Evolutionary conservation across 2,329 filamentous ascomycete species (phyloP).

Genomic region (Paracorniculantispora psalliotae): DNA sequence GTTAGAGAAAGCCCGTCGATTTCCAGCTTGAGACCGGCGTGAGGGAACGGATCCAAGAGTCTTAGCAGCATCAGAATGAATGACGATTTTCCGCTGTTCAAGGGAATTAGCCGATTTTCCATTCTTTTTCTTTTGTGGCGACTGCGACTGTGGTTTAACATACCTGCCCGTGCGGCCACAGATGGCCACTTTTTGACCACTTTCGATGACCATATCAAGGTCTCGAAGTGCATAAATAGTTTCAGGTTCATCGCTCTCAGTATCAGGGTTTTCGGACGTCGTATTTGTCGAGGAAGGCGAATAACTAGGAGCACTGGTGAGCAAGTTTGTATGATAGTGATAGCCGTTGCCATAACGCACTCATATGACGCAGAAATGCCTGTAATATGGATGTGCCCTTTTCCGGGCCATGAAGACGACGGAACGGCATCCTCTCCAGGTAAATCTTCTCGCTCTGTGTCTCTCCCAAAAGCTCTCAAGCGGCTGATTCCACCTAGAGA

Average conservation of each 20-base stretch:
- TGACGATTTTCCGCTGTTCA: slow-evolving; percentile 31
- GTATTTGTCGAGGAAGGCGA: neutral
- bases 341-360: neutral
- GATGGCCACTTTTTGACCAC: slow-evolving; percentile 19
- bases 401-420: slow-evolving; percentile 17
- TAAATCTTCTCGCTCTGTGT: slow-evolving; percentile 14
- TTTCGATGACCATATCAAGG: neutral
- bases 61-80: slow-evolving; percentile 29
- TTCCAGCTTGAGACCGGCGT: neutral
- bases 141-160: neutral
- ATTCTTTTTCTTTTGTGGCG: neutral
- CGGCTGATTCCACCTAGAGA: slow-evolving; percentile 19
- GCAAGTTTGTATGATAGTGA: neutral
- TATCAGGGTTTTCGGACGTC: neutral
- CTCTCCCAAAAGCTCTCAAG: slow-evolving; percentile 17
- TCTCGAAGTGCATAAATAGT: neutral
- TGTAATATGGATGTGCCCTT: slow-evolving; percentile 17
- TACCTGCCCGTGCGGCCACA: slow-evolving; percentile 22
- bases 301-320: neutral
- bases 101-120: neutral
- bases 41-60: slow-evolving; percentile 26
- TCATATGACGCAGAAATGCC: slow-evolving; percentile 15
- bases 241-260: neutral
- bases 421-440: slow-evolving; percentile 14
- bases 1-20: slow-evolving; percentile 35